phyloP scores from a whole-genome alignment of 352 stramenopile genomes.

The Phytopythium delawarense region DNA sequence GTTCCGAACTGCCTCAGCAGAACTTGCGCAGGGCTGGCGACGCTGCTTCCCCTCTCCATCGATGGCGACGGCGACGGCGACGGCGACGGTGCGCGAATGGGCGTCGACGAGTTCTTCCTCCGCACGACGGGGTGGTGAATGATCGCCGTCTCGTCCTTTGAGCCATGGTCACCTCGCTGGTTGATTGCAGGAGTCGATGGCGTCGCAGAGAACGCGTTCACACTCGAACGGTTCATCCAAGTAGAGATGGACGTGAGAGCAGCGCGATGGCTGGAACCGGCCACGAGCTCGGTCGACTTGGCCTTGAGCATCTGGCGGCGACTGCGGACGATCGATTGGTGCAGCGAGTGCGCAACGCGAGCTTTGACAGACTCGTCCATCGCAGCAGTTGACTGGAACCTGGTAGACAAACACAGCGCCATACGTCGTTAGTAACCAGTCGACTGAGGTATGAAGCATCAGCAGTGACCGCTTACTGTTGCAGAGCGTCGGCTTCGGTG shows the following conservation, averaged over 20 bases:
- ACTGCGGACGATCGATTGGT: constrained; percentile 69
- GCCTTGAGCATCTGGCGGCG: constrained; percentile 74
- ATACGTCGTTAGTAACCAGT: constrained; percentile 7
- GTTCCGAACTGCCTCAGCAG: not conserved
- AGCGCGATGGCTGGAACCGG: constrained; percentile 1
- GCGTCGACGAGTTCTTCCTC: constrained; percentile 30
- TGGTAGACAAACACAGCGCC: constrained; percentile 9
- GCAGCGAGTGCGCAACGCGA: constrained; percentile 37
- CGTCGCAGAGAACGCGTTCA: not conserved
- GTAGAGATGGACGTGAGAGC: constrained; percentile 30
- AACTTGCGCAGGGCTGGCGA: not conserved
- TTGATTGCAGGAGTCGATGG: not conserved
- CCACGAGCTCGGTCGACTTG: constrained; percentile 17
- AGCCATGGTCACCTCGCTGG: not conserved
- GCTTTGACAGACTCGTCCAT: constrained; percentile 21
- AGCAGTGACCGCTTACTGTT: constrained; percentile 21
- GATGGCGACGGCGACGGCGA: not conserved
- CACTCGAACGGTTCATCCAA: constrained; percentile 17
- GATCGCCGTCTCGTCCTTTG: constrained; percentile 4
- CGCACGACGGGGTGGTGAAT: constrained; percentile 62
- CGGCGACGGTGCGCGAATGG: constrained; percentile 4
- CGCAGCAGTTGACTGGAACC: constrained; percentile 32
- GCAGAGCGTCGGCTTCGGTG: constrained; percentile 20
- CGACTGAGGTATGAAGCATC: not conserved
- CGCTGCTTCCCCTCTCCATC: not conserved